Evolutionary conservation across 2,329 filamentous ascomycete genomes (phyloP).

Genomic region (Stagonosporopsis vannaccii): DNA sequence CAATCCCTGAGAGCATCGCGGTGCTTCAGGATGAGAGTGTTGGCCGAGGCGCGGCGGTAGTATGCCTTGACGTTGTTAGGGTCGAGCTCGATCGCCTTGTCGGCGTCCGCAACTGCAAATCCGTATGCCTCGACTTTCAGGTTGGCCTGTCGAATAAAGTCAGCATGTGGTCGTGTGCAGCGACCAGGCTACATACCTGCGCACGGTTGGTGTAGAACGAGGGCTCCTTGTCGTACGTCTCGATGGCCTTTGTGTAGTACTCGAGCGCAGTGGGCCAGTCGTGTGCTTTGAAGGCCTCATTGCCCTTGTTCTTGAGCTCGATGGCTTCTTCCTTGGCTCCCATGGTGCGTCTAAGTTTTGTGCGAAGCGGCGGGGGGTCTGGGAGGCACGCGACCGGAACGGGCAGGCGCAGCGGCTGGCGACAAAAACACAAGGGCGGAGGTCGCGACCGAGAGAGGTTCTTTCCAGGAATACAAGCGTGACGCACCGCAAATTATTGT

Average conservation of each 20-base stretch:
- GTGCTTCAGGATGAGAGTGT: slow-evolving; percentile 88
- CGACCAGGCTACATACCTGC: slow-evolving; percentile 68
- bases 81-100: slow-evolving; percentile 89
- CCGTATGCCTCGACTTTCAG: slow-evolving; percentile 97
- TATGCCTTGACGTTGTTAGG: slow-evolving; percentile 92
- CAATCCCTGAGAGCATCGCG: slow-evolving; percentile 91
- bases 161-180: slow-evolving; percentile 34
- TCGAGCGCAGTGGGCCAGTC: slow-evolving; percentile 86
- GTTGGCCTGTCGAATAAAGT: slow-evolving; percentile 70
- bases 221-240: slow-evolving; percentile 80
- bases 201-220: slow-evolving; percentile 95
- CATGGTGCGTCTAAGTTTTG: slow-evolving; percentile 32
- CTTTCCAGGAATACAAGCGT: slow-evolving; percentile 6
- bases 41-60: slow-evolving; percentile 90
- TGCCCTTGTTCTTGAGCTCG: slow-evolving; percentile 90
- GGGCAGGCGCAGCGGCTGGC: slow-evolving; percentile 29
- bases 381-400: slow-evolving; percentile 19
- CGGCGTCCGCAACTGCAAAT: slow-evolving; percentile 88
- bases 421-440: slow-evolving; percentile 12
- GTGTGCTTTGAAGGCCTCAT: slow-evolving; percentile 87
- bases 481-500: slow-evolving; percentile 15
- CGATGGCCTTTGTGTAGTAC: slow-evolving; percentile 87
- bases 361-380: slow-evolving; percentile 22
- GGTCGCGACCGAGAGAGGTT: slow-evolving; percentile 8
- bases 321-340: slow-evolving; percentile 70